Conservation (phyloP, 257 asterid genomes). For the Primulina eburnea region DNA sequence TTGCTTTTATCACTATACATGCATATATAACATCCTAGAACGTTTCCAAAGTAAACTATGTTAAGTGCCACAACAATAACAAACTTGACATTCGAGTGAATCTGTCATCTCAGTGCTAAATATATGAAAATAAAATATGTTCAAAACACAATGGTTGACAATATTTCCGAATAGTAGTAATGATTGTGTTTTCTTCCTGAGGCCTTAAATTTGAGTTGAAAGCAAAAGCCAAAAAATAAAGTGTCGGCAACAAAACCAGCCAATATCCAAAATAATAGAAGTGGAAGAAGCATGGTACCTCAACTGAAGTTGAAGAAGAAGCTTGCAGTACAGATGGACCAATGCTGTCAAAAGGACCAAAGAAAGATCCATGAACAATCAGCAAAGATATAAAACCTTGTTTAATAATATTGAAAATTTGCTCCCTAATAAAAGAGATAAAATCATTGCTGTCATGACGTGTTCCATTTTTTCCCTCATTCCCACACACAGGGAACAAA, state of each 20-base stretch:
- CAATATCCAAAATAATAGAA: constrained; percentile 4
- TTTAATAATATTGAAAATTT: neutral
- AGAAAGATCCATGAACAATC: constrained; percentile 14
- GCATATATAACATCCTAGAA: too few relatives aligned
- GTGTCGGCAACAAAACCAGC: neutral
- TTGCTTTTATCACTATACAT: too few relatives aligned
- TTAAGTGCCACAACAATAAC: too few relatives aligned
- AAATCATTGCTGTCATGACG: neutral
- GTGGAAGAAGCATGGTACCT: constrained; percentile 48
- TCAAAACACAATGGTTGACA: neutral
- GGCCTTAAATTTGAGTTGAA: neutral
- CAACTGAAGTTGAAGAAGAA: constrained; percentile 59
- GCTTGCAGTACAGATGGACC: constrained; percentile 61
- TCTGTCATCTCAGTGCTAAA: constrained; percentile 5
- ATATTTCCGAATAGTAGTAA: neutral
- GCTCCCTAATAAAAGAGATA: constrained; percentile 17
- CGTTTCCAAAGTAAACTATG: too few relatives aligned
- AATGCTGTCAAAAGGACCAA: constrained; percentile 47
- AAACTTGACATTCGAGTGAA: too few relatives aligned
- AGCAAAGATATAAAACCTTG: constrained; percentile 6
- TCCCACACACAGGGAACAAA: neutral
- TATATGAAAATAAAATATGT: neutral
- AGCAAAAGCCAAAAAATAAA: neutral
- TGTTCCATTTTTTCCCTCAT: constrained; percentile 1
- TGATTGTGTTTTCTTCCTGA: neutral